These are phyloP conservation scores for Coniochaeta pulveracea DNA, from an alignment of 2,329 filamentous ascomycete genomes.

Conservation along the genomic window DNA sequence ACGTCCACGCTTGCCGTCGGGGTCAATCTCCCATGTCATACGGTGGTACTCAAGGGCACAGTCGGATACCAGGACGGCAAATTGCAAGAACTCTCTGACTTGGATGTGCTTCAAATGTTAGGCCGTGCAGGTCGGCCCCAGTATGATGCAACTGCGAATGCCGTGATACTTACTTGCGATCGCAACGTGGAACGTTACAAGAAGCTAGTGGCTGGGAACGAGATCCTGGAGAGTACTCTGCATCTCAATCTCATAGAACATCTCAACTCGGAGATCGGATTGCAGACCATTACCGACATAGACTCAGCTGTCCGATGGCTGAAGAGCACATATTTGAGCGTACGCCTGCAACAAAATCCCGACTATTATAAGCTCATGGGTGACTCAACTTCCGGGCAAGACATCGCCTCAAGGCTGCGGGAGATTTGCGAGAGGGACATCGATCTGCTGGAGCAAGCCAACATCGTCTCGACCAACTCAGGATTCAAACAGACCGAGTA, in stretches of 20 bases:
- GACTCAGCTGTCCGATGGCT: conserved; percentile 64
- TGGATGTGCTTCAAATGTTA: conserved; percentile 87
- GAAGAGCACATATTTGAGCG: conserved; percentile 63
- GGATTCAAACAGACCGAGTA: conserved; percentile 56
- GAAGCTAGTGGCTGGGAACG: conserved; percentile 60
- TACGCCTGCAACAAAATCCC: conserved; percentile 62
- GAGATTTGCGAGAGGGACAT: conserved; percentile 63
- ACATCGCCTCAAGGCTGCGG: conserved; percentile 53
- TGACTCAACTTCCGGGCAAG: conserved; percentile 32
- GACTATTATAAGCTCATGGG: conserved; percentile 55
- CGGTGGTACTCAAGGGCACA: conserved; percentile 76
- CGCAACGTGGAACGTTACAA: conserved; percentile 57
- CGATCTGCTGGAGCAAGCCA: conserved; percentile 45
- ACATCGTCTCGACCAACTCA: conserved; percentile 38
- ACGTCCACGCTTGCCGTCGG: conserved; percentile 79
- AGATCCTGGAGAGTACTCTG: conserved; percentile 65
- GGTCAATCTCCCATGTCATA: conserved; percentile 73
- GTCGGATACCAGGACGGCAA: conserved; percentile 49
- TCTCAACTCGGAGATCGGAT: conserved; percentile 70
- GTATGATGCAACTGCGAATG: conserved; percentile 65
- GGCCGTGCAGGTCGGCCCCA: conserved; percentile 75
- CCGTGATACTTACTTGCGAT: conserved; percentile 68
- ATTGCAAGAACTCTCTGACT: conserved; percentile 62
- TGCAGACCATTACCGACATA: conserved; percentile 58
- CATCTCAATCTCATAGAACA: conserved; percentile 75